A percentile compares a stretch with the other conserved stretches of the same genome.
These are phyloP conservation scores for Verticillium klebahnii DNA, from an alignment of 2,329 filamentous ascomycete genomes.

Conservation along the genomic window DNA sequence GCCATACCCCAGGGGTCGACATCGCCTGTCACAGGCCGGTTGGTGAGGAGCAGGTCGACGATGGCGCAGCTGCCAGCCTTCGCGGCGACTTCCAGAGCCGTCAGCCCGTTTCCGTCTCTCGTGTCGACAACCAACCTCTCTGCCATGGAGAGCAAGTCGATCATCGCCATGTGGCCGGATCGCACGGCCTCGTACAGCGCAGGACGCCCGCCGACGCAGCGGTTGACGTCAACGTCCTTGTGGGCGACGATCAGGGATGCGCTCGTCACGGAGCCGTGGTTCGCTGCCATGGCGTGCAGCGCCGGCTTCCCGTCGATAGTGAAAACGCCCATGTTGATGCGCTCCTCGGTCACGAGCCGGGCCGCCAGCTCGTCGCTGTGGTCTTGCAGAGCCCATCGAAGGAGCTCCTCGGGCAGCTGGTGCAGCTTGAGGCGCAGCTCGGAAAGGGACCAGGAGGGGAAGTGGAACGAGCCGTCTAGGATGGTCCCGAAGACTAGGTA, in stretches of 20 bases:
- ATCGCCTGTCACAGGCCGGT: not conserved
- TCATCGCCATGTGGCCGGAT: not conserved
- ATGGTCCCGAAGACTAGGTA: not conserved
- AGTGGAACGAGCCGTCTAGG: not conserved
- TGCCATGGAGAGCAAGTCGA: not conserved
- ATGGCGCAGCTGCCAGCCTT: not conserved
- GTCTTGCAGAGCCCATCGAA: not conserved
- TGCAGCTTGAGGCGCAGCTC: not conserved
- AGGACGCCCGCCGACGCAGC: not conserved
- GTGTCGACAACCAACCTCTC: not conserved
- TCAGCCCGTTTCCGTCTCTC: not conserved
- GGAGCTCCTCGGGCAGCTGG: not conserved
- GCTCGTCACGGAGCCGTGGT: not conserved
- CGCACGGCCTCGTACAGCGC: not conserved
- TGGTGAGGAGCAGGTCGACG: not conserved
- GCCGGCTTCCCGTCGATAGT: not conserved
- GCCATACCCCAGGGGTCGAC: slow-evolving; percentile 50
- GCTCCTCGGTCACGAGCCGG: not conserved
- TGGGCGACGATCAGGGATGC: not conserved
- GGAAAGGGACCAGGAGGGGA: not conserved
- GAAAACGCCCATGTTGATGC: not conserved
- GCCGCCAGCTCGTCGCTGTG: not conserved
- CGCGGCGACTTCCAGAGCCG: not conserved
- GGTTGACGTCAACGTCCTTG: not conserved
- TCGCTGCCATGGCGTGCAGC: not conserved